Conservation (phyloP, 2,329 filamentous ascomycete species). For the Malbranchea zuffiana region DNA sequence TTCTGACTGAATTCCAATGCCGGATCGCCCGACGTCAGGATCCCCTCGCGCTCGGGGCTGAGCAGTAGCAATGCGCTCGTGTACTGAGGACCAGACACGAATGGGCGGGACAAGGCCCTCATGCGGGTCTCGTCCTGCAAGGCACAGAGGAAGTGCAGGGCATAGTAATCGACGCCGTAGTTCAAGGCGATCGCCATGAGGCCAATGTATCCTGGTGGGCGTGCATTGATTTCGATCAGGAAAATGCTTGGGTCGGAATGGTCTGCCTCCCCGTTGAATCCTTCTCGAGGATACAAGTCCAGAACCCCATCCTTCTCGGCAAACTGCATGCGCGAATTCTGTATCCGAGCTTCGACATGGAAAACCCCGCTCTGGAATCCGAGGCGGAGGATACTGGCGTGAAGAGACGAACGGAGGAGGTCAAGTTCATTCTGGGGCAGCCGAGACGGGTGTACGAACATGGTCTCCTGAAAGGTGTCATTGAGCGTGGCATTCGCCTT, state of each 20-base stretch:
- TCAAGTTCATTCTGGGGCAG: slow-evolving; percentile 17
- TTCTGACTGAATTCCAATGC: background rate
- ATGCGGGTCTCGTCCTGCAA: background rate
- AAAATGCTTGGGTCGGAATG: slow-evolving; percentile 7
- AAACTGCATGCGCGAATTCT: slow-evolving; percentile 18
- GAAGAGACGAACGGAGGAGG: slow-evolving; percentile 14
- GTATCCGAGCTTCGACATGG: slow-evolving; percentile 22
- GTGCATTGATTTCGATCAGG: slow-evolving; percentile 23
- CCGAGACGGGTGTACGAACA: slow-evolving; percentile 16
- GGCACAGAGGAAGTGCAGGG: slow-evolving; percentile 1
- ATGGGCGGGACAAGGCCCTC: slow-evolving; percentile 3
- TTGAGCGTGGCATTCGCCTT: background rate
- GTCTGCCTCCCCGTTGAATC: too few relatives aligned
- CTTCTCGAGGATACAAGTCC: slow-evolving; percentile 13
- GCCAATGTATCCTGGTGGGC: slow-evolving; percentile 16
- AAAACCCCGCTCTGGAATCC: slow-evolving; percentile 21
- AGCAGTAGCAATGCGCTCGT: background rate
- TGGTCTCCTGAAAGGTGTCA: slow-evolving; percentile 16
- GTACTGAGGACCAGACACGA: background rate
- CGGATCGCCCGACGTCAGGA: background rate
- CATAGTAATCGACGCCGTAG: slow-evolving; percentile 20
- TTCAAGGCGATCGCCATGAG: slow-evolving; percentile 8
- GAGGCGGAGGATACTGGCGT: slow-evolving; percentile 15
- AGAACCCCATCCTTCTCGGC: slow-evolving; percentile 9
- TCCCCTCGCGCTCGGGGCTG: background rate